Conservation (phyloP, 2,329 filamentous ascomycete genomes). For the Nigrograna mackinnonii region DNA sequence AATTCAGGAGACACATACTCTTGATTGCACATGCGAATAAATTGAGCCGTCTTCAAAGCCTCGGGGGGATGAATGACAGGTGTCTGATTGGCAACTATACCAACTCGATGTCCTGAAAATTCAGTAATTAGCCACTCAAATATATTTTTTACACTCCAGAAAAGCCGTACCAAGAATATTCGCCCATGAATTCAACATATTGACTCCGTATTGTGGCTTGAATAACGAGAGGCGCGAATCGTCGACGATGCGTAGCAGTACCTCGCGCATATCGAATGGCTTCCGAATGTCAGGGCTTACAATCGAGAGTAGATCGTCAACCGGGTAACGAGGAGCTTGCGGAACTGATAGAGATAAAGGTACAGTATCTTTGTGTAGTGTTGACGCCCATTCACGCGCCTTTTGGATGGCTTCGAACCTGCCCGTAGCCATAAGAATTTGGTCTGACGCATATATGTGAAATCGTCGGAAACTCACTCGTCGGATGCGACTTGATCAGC, state of each 20-base stretch:
- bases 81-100: constrained; percentile 47
- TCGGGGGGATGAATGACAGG: constrained; percentile 43
- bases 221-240: constrained; percentile 44
- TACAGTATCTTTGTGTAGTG: constrained; percentile 5
- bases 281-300: constrained; percentile 46
- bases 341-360: constrained; percentile 7
- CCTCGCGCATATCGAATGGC: constrained; percentile 44
- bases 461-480: constrained; percentile 44
- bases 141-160: too few species aligned
- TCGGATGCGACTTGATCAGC: constrained; percentile 49
- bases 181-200: background rate
- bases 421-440: background rate
- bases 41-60: constrained; percentile 46
- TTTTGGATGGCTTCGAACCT: constrained; percentile 47
- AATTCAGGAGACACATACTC: constrained; percentile 27
- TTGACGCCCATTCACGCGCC: constrained; percentile 41
- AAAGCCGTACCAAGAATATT: background rate
- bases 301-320: constrained; percentile 42
- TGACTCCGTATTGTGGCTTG: constrained; percentile 45
- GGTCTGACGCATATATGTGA: too few species aligned
- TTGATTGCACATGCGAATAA: constrained; percentile 51
- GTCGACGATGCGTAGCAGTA: constrained; percentile 47
- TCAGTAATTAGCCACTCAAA: too few species aligned
- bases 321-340: constrained; percentile 33
- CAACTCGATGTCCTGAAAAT: constrained; percentile 38